These are phyloP conservation scores for Mortierella sp. DNA, from an alignment of 371 early-diverging fungal species.

Conservation along the genomic window DNA sequence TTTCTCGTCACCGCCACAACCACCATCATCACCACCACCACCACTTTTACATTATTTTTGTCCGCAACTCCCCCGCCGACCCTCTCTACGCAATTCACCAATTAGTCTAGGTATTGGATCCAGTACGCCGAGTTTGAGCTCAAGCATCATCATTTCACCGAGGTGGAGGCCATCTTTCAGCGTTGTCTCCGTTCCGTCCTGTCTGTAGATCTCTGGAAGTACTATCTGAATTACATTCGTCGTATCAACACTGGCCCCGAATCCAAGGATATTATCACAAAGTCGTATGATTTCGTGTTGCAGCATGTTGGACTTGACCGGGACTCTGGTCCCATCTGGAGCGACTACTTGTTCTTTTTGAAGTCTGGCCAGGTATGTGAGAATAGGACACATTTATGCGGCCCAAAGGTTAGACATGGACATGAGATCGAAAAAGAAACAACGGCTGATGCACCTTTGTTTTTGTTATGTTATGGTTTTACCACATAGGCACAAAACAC, in stretches of 20 bases:
- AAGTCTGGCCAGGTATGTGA: conserved; percentile 81
- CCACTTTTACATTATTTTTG: conserved; percentile 8
- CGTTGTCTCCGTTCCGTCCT: conserved; percentile 84
- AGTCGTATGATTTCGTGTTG: conserved; percentile 92
- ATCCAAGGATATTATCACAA: conserved; percentile 77
- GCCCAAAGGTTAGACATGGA: neutral
- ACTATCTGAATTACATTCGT: conserved; percentile 91
- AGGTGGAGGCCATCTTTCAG: conserved; percentile 89
- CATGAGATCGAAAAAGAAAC: neutral
- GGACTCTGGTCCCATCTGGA: conserved; percentile 92
- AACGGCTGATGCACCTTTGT: neutral
- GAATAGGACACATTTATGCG: neutral
- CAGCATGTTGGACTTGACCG: conserved; percentile 91
- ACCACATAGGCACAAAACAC: conserved; percentile 71
- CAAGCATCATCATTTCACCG: conserved; percentile 77
- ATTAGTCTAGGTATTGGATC: conserved; percentile 88
- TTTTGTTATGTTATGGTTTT: neutral
- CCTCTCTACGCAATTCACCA: conserved; percentile 7
- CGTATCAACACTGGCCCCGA: conserved; percentile 84
- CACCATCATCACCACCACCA: neutral
- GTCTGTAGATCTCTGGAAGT: conserved; percentile 90
- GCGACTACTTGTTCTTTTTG: conserved; percentile 88
- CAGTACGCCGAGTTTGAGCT: conserved; percentile 88
- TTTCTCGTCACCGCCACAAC: neutral
- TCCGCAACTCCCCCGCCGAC: conserved; percentile 18